Conservation (phyloP, 1,284 basidiomycete genomes). For the Anthracocystis setariae region DNA sequence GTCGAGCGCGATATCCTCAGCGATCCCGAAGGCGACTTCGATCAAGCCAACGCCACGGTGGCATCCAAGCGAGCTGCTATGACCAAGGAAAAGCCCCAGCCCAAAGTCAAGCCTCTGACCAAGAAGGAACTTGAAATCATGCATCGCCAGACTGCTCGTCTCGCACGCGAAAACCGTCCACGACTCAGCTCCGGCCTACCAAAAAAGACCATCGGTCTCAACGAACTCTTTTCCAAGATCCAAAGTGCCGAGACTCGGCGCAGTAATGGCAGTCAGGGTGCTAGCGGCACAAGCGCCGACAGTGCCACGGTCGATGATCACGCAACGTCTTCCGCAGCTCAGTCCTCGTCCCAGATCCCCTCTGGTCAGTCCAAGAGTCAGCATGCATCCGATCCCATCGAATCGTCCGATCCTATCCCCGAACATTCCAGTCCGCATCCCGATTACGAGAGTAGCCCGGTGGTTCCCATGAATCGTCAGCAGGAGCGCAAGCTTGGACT, state of each 20-base stretch:
- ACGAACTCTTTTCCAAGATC: slow-evolving; percentile 55
- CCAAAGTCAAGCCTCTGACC: slow-evolving; percentile 49
- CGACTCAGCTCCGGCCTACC: slow-evolving; percentile 30
- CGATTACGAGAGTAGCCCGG: slow-evolving; percentile 30
- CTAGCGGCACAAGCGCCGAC: slow-evolving; percentile 9
- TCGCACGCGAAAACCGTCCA: slow-evolving; percentile 54
- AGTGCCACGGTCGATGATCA: neutral
- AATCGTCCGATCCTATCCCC: slow-evolving; percentile 35
- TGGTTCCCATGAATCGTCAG: slow-evolving; percentile 33
- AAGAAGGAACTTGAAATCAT: slow-evolving; percentile 60
- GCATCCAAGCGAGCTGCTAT: slow-evolving; percentile 23
- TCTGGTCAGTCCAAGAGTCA: slow-evolving; percentile 43
- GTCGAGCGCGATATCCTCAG: slow-evolving; percentile 31
- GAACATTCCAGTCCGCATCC: slow-evolving; percentile 35
- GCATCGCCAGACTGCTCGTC: slow-evolving; percentile 55
- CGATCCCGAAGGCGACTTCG: slow-evolving; percentile 32
- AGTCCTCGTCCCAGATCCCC: slow-evolving; percentile 40
- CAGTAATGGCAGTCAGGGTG: neutral
- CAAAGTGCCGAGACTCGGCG: slow-evolving; percentile 21
- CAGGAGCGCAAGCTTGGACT: slow-evolving; percentile 31
- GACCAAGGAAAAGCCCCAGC: slow-evolving; percentile 23
- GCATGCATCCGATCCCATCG: slow-evolving; percentile 45
- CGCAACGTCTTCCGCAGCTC: slow-evolving; percentile 10
- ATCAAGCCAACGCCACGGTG: slow-evolving; percentile 20
- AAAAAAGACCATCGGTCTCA: slow-evolving; percentile 50